Evolutionary conservation across 208 protist genomes (phyloP), one percentile per base, ranked within the genome.

Genomic region (Porcisia hertigi): DNA sequence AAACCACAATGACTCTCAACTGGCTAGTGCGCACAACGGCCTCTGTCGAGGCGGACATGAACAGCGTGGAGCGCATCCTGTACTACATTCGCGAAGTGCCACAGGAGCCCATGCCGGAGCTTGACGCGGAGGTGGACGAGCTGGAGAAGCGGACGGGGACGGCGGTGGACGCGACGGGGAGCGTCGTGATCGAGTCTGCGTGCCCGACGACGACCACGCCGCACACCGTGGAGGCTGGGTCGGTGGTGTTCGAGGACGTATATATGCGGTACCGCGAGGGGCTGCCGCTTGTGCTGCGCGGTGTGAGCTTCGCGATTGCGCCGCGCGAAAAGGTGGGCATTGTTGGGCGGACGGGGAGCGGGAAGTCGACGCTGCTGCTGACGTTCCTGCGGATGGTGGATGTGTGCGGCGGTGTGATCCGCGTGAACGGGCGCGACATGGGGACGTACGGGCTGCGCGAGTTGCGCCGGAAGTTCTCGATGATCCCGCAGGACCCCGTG

Each of bases 401-500:
- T 9, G 81, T 86, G 18, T 85, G 84, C 74, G 83, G 84, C 18
- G 92, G 91, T 41, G 71, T 66, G 54, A 86, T 96, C 36, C 55
- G 79, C 39, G 79, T 95, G 55, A 74, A 77, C 64, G 87, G 84
- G 20, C 75, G 77, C 30, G 73, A 75, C 39, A 83, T 86, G n/a
- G 69, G 57, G 45, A 16, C 81, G 66, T 89, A 87, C 74, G 62
- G 62, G 71, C 73, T 87, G 71, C 88, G 77, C 20, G 80, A 79
- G 74, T 80, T 93, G 78, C 88, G 91, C 52, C 87, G 82, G 66
- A 78, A 81, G 25, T 92, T 95, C 76, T 86, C 90, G 49, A 90
- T 97, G 86, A 91, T 97, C 55, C 93, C 91, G 78, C 93, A 97
- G 83, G 88, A 95, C 74, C 92, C 92, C 0, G 76, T 95, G 49